Percentiles rank a stretch among this genome's conserved stretches.
Conservation (phyloP, 495 filamentous ascomycete genomes). For the Hapsidospora chrysogenum region DNA sequence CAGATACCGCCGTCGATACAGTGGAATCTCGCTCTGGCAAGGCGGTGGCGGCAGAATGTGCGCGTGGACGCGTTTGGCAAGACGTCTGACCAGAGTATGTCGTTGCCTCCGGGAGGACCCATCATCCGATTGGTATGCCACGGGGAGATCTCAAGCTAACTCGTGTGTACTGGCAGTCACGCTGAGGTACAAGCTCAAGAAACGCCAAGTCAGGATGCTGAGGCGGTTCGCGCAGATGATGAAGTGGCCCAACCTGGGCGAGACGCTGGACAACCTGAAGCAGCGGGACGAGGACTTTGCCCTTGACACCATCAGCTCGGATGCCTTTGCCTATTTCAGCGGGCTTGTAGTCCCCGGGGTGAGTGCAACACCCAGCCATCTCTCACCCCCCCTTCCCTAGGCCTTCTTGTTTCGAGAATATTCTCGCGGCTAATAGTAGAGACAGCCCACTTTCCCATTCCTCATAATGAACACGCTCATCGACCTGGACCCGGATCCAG, state of each 20-base stretch:
- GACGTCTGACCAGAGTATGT: constrained; percentile 21
- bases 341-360: constrained; percentile 51
- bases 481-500: constrained; percentile 47
- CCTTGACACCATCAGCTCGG: constrained; percentile 41
- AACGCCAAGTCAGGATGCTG: constrained; percentile 44
- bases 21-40: constrained; percentile 51
- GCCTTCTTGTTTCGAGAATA: neutral
- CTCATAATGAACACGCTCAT: constrained; percentile 57
- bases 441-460: constrained; percentile 41
- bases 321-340: constrained; percentile 57
- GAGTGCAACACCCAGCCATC: too few species aligned
- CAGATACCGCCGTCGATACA: constrained; percentile 49
- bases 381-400: neutral
- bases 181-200: constrained; percentile 39
- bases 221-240: constrained; percentile 48
- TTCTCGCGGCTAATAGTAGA: too few species aligned
- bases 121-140: neutral
- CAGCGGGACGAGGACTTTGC: constrained; percentile 35
- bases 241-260: constrained; percentile 56
- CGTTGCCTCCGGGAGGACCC: constrained; percentile 1
- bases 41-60: constrained; percentile 51
- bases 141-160: constrained; percentile 1
- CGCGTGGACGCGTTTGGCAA: constrained; percentile 33
- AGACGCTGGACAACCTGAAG: constrained; percentile 39
- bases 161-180: constrained; percentile 18